Evolutionary conservation across 495 filamentous ascomycete genomes (phyloP), one percentile per base, ranked within the genome.

Genomic region (Aspergillus sclerotioniger): DNA sequence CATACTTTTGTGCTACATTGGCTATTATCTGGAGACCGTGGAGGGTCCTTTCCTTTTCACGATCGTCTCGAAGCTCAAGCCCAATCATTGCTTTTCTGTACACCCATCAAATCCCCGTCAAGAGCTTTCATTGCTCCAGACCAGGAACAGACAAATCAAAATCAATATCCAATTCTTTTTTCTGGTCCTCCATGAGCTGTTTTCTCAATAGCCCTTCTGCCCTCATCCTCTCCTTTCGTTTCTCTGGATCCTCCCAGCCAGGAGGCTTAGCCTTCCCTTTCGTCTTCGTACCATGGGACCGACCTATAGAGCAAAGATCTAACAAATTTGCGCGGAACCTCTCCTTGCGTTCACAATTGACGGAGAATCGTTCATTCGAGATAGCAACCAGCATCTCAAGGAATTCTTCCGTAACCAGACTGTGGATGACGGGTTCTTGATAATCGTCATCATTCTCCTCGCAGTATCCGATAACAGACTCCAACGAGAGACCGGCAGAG

Each of bases 401-500:
- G 64, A 91, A 86, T 6, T 70, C 74, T 52, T 85, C 74, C 0
- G 78, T 69, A 0, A 88, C 84, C 6, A 80, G 48, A 32, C 69
- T 71, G 46, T 61, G 68, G 15, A 74, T 59, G 9, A 77, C 62
- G 10, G 71, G 66, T 48, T 72, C 72, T 25, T 25, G 25, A 13
- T 66, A 50, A 7, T 75, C 67, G 28, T 60, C 64, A 10, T 71
- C 63, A 21, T 80, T 64, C 13, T 74, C 71, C 32, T 71, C 71
- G 33, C 49, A 68, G 54, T 81, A 80, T 0, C 89, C 92, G 25
- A 96, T 81, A 31, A 96, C 71, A 0, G 86, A 87, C 67, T 96
- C 91, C 51, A 96, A 82, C 1, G 81, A 80, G 8, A 96, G 74
- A 0, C 92, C 92, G 64, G 86, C 84, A 3, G 89, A 90, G 37